Evolutionary conservation across 1,284 basidiomycete genomes (phyloP), one percentile per base, ranked within the genome.

Genomic region (Anthracocystis panici-leucophaei): DNA sequence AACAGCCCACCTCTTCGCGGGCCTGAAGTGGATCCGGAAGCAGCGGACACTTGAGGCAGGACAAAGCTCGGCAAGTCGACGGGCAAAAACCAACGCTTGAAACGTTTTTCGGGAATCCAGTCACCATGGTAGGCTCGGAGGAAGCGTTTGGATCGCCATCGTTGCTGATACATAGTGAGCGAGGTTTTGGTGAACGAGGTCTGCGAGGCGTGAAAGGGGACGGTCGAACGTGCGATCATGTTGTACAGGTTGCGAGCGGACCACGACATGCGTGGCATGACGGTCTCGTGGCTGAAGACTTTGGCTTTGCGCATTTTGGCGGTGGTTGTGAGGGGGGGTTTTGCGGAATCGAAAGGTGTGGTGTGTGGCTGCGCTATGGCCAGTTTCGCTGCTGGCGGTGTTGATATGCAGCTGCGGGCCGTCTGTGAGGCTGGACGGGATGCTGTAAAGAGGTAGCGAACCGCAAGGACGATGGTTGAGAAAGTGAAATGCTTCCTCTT

Each of bases 81-180:
- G 11, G 96, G 96, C 23, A 99, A 89, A 86, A 94, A 98, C 92
- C 94, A 96, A 56, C 93, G 91, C 86, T 96, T 95, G 90, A 98
- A 98, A 44, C 91, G 91, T 81, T 92, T 92, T 87, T 96, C 94
- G 60, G 91, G 91, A 72, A 98, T 94, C 86, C 91, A 92, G 88
- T 99, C 95, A 42, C 95, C 95, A 85, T 99, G 96, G 88, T 99
- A 99, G 5, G 91, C 95, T 64, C 95, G 91, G 33, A 94, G 89
- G 69, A 95, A 90, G n/a, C 91, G 89, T 86, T 97, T 98, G 18
- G 93, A 90, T 25, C 88, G 88, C 93, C 94, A 98, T 42, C 95
- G 91, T 84, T 97, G 93, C 86, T 97, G 93, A 87, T 93, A 98
- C 54, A 98, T 89, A 0, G 92, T 92, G 62, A 88, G 85, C 65